phyloP scores from a whole-genome alignment of 176 grass and related monocot species.

The Zea luxurians region DNA sequence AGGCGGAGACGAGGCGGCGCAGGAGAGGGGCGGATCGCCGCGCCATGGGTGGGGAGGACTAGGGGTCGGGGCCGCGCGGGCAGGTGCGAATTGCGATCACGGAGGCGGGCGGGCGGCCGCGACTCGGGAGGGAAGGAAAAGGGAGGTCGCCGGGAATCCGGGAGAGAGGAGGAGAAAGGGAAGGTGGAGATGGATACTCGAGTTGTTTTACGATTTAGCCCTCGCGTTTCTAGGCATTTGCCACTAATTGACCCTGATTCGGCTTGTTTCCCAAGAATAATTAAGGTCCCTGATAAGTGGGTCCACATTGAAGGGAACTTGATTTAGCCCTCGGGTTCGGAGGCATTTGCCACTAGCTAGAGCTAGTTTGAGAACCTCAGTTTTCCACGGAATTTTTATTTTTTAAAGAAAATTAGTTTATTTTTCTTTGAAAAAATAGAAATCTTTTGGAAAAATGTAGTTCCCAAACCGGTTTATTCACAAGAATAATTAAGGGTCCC shows the following conservation, averaged over 20 bases:
- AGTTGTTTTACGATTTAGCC: slow-evolving; percentile 15
- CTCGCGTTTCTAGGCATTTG: background rate
- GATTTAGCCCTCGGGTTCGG: too few relatives aligned
- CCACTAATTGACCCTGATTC: background rate
- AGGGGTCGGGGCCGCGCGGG: background rate
- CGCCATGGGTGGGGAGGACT: slow-evolving; percentile 49
- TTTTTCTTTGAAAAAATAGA: too few relatives aligned
- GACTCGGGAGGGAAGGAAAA: background rate
- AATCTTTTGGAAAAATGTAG: too few relatives aligned
- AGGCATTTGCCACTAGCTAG: too few relatives aligned
- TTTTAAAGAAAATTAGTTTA: too few relatives aligned
- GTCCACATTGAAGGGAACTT: too few relatives aligned
- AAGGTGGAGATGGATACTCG: slow-evolving; percentile 24
- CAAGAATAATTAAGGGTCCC: too few relatives aligned
- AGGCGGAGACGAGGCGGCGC: slow-evolving; percentile 40
- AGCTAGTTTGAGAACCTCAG: too few relatives aligned
- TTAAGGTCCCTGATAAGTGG: background rate
- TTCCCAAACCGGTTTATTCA: too few relatives aligned
- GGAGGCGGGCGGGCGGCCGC: slow-evolving; percentile 22
- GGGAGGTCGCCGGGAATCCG: background rate
- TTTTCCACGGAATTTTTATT: too few relatives aligned
- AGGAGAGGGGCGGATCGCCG: slow-evolving; percentile 66
- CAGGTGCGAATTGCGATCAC: slow-evolving; percentile 48
- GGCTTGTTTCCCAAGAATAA: slow-evolving; percentile 24
- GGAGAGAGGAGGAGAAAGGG: slow-evolving; percentile 24